Percentiles rank a stretch among this genome's conserved stretches.
Evolutionary conservation across 2,329 filamentous ascomycete species (phyloP).

Genomic region (Colletotrichum nymphaeae): DNA sequence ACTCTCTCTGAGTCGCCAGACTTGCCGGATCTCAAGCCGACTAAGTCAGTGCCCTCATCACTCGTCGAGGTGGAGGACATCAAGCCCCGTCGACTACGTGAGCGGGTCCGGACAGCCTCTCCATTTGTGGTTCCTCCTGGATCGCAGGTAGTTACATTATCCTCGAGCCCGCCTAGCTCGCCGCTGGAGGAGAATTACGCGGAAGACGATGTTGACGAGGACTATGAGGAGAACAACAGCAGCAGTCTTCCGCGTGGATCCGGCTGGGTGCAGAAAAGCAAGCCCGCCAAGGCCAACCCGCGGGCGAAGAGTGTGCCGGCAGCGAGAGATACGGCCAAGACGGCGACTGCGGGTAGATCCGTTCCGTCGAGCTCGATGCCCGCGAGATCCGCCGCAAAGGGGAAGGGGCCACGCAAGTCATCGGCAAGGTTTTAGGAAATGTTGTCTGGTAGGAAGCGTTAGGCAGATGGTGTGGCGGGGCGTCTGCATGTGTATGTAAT

Average conservation of each 20-base stretch:
- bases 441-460: not conserved
- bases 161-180: constrained; percentile 38
- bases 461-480: not conserved
- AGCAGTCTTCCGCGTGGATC: constrained; percentile 31
- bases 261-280: constrained; percentile 39
- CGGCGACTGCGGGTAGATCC: not conserved
- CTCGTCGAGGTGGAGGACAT: not conserved
- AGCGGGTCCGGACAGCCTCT: constrained; percentile 18
- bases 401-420: constrained; percentile 8
- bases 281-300: not conserved
- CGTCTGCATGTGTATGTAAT: not conserved
- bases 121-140: constrained; percentile 43
- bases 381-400: not conserved
- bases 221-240: constrained; percentile 41
- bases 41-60: constrained; percentile 29
- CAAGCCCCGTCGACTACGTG: not conserved
- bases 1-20: constrained; percentile 35
- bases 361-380: constrained; percentile 10
- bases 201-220: constrained; percentile 52
- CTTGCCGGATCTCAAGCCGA: constrained; percentile 35
- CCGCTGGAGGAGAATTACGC: constrained; percentile 48
- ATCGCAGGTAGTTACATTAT: constrained; percentile 46
- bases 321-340: not conserved
- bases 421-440: constrained; percentile 11
- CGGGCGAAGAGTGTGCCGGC: constrained; percentile 25